Base-by-base conservation (phyloP, 768 basidiomycete genomes). In the Tricholoma bakamatsutake region DNA sequence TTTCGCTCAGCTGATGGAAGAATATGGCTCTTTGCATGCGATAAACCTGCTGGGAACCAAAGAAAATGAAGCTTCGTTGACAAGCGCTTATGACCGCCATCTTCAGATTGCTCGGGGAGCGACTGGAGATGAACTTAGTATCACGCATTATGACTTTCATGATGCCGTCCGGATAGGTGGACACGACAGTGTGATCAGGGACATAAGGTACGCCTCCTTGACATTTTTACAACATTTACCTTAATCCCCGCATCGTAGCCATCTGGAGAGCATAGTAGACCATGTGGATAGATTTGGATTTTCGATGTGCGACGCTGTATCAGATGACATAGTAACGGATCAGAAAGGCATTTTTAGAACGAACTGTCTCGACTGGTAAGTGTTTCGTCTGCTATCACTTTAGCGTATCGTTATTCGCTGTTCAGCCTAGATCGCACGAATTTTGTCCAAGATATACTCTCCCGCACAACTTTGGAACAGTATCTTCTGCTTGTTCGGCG, bases 71-170 rank as follows among this genome's bases (percentile, higher is more conserved):
- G 80, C 89, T 4, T 83, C 80, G 33, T 76, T 99, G 51, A 90
- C 94, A 2, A 73, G 77, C 28, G 87, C 93, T 12, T 99, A 98
- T 67, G 83, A 79, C 24, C 81, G 85, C 31, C 93, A 96, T 70
- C 75, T 98, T 50, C 78, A 81, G 58, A 79, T 80, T 55, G 84
- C 90, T 28, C 78, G 77, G 18, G 74, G 73, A 34, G 79, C 77
- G 8, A 80, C 87, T 61, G 83, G 82, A 12, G 84, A 90, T 55
- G 79, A 84, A 39, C 78, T 93, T 50, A 76, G 80, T 17, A 85
- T 96, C 37, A 94, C 94, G 0, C 84, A 91, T 61, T 98, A 92
- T 63, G 97, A 99, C 71, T 99, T 99, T 67, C 97, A 99, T 66
- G 82, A 84, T 52, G 81, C 83, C 6, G 91, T 95, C 24, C 77